phyloP scores from a whole-genome alignment of 169 alveolate species.

The Babesia ovata region DNA sequence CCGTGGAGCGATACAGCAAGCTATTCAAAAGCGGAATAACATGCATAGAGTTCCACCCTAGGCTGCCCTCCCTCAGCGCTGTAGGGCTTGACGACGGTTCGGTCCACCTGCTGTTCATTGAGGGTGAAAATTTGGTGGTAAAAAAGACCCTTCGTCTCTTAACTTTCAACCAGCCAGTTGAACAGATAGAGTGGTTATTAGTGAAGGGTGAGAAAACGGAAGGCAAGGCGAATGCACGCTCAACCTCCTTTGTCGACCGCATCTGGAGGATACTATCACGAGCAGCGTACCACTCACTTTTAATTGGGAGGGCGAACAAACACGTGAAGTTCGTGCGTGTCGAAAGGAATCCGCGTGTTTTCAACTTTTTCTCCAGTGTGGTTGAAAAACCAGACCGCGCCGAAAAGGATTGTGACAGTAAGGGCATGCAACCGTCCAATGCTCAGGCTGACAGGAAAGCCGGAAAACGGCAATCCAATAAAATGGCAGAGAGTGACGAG shows the following conservation, averaged over 20 bases:
- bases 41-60: slow-evolving; percentile 43
- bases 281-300: slow-evolving; percentile 37
- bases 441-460: neutral
- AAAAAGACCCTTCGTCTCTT: slow-evolving; percentile 2
- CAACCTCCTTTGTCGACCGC: slow-evolving; percentile 30
- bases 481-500: no score
- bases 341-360: neutral
- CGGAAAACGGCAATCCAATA: neutral
- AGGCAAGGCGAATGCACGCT: neutral
- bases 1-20: neutral
- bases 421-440: neutral
- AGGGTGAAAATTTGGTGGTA: slow-evolving; percentile 35
- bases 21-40: slow-evolving; percentile 16
- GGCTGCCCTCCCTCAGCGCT: slow-evolving; percentile 51
- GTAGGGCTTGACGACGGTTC: slow-evolving; percentile 61
- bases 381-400: neutral
- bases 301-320: slow-evolving; percentile 15
- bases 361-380: neutral
- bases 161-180: slow-evolving; percentile 16
- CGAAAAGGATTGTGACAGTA: neutral
- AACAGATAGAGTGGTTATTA: slow-evolving; percentile 42
- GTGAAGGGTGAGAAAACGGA: slow-evolving; percentile 22
- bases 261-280: slow-evolving; percentile 35
- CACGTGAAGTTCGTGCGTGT: neutral
- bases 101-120: slow-evolving; percentile 43